Evolutionary conservation across 2,329 filamentous ascomycete species (phyloP), one percentile per base, ranked within the genome.

Genomic region (Colletotrichum sidae): DNA sequence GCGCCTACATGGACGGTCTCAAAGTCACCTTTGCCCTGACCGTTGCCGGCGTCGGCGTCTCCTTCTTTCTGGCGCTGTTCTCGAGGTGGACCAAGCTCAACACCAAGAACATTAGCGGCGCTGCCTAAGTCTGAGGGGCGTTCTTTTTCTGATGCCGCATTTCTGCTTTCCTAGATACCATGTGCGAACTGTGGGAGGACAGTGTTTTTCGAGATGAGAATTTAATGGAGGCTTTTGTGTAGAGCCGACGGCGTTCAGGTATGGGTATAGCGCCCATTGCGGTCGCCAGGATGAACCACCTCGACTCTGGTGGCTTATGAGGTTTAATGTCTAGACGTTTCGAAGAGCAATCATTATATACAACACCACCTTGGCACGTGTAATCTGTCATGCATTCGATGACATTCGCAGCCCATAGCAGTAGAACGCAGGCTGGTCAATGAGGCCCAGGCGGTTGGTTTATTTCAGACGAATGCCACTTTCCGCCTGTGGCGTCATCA

Each of bases 1-100:
- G 75, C 0, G 88, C 86, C 0, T 92, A 92, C 77, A 91, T 86
- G 70, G 77, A 85, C 57, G 86, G 86, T 0, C 86, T 90, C 70
- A 88, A 90, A 72, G 88, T 90, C 8, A 81, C 83, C 5, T 85
- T 89, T 44, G 90, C 87, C 9, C 80, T 90, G 68, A 82, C 83
- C 12, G 80, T 83, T 17, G 73, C 89, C 5, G 83, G 81, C 37
- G 80, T 76, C 2, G 81, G 80, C 3, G 56, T 83, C 34, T 75
- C 80, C 0, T 73, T 78, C 5, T 39, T 80, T 4, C 60, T 80
- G 15, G 72, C 72, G 13, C 62, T 79, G 5, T 72, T 67, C 34
- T 77, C 76, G 8, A 73, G 72, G 34, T 83, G 81, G 81, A 34
- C 42, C 37, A 66, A 66, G 63, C 63, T 66, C 46, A 62, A 66